These are phyloP conservation scores for Turnera subulata DNA, from an alignment of 345 rosid species.

Conservation along the genomic window DNA sequence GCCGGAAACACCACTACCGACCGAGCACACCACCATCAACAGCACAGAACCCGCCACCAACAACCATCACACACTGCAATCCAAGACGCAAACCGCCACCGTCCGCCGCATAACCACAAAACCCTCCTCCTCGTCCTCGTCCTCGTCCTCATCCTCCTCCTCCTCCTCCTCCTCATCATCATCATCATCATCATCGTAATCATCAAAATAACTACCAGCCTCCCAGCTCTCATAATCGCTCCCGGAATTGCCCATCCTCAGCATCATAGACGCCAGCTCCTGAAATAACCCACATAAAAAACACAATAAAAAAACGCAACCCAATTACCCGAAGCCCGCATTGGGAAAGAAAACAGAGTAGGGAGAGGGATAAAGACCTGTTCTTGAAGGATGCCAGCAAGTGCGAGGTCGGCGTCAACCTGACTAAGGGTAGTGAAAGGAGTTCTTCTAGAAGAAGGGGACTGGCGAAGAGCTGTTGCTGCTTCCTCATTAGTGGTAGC, in stretches of 20 bases:
- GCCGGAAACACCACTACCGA: no score
- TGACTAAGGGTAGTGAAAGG: constrained; percentile 78
- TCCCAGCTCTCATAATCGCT: constrained; percentile 91
- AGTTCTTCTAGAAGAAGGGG: constrained; percentile 58
- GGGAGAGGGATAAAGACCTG: constrained; percentile 42
- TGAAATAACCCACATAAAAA: constrained; percentile 19
- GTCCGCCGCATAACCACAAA: no score
- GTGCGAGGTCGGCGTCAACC: constrained; percentile 92
- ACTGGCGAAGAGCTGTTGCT: no score
- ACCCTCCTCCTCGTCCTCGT: constrained; percentile 73
- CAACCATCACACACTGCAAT: no score
- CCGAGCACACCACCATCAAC: no score
- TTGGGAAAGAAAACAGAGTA: not conserved
- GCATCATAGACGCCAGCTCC: constrained; percentile 94
- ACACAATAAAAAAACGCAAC: not conserved
- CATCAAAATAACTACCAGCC: constrained; percentile 51
- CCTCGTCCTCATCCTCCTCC: constrained; percentile 34
- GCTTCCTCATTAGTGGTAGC: constrained; percentile 3
- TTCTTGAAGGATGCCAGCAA: constrained; percentile 86
- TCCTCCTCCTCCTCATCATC: constrained; percentile 41
- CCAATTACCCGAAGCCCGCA: no score
- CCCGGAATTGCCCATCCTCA: constrained; percentile 58
- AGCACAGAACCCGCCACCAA: no score
- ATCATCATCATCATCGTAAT: constrained; percentile 62
- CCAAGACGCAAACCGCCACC: no score